phyloP scores from a whole-genome alignment of 2,329 filamentous ascomycete species.

The Ascochyta lentis region DNA sequence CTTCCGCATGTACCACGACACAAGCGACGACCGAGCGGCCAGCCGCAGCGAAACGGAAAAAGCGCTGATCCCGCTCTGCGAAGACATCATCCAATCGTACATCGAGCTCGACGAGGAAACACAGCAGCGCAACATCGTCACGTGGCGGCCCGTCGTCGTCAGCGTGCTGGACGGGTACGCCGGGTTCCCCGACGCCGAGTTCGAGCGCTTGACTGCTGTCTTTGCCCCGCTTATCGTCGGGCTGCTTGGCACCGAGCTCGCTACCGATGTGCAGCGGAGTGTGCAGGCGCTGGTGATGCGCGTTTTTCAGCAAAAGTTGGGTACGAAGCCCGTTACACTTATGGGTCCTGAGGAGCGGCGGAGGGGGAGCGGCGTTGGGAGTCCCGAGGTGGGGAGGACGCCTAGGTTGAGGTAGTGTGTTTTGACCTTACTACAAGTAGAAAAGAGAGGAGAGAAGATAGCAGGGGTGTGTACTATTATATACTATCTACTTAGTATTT shows the following conservation, averaged over 20 bases:
- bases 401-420: background rate
- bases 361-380: conserved; percentile 31
- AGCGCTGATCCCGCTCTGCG: conserved; percentile 91
- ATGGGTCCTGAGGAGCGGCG: conserved; percentile 33
- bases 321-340: conserved; percentile 28
- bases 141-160: conserved; percentile 96
- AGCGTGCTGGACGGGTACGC: conserved; percentile 94
- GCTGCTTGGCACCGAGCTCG: conserved; percentile 81
- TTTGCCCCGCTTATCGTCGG: conserved; percentile 91
- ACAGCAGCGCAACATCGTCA: conserved; percentile 94
- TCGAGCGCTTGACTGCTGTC: conserved; percentile 76
- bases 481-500: too few relatives aligned
- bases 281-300: conserved; percentile 79
- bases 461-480: too few relatives aligned
- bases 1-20: conserved; percentile 96
- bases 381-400: conserved; percentile 24
- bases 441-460: too few relatives aligned
- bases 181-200: conserved; percentile 80
- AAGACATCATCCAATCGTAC: conserved; percentile 89
- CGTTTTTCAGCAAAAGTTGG: conserved; percentile 70
- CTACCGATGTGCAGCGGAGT: conserved; percentile 76
- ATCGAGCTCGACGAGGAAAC: conserved; percentile 90
- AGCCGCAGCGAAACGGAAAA: conserved; percentile 85
- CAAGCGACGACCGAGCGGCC: conserved; percentile 78
- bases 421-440: too few relatives aligned